A percentile compares a stretch with the other conserved stretches of the same genome.
Evolutionary conservation across 2,329 filamentous ascomycete species (phyloP).

Genomic region (Scytalidium lignicola): DNA sequence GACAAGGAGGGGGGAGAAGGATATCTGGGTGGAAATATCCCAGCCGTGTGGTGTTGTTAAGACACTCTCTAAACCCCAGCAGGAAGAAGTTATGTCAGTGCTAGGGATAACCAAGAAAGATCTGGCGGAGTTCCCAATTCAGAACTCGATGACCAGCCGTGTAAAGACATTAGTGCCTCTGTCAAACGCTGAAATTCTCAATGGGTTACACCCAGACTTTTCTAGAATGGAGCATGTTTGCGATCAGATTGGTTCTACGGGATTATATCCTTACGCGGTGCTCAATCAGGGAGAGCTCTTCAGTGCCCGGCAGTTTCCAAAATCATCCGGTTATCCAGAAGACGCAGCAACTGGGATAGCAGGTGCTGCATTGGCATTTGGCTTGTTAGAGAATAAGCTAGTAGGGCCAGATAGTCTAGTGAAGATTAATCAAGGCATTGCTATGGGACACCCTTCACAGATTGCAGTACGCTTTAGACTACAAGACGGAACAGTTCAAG

Average conservation of each 20-base stretch:
- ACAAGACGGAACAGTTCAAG: neutral
- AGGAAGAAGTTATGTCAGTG: neutral
- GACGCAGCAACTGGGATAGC: constrained; percentile 60
- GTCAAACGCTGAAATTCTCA: neutral
- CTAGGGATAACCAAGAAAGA: neutral
- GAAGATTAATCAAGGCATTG: constrained; percentile 1
- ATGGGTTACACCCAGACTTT: neutral
- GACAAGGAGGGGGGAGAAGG: neutral
- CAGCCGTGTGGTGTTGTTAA: neutral
- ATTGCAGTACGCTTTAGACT: constrained; percentile 1
- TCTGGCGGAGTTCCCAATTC: neutral
- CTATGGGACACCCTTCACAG: constrained; percentile 1
- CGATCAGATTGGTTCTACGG: too few relatives aligned
- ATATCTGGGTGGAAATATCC: constrained; percentile 2
- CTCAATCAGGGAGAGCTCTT: neutral
- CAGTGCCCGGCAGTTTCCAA: constrained; percentile 10
- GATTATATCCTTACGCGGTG: too few relatives aligned
- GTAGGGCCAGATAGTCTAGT: constrained; percentile 20
- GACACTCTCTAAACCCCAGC: neutral
- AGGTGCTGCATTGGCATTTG: constrained; percentile 49
- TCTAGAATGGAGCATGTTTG: too few relatives aligned
- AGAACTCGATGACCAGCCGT: neutral
- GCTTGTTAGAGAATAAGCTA: constrained; percentile 35
- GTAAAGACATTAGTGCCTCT: neutral
- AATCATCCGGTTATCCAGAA: constrained; percentile 35